phyloP scores from a whole-genome alignment of 805 yeast genomes.

The Spathaspora girioi region DNA sequence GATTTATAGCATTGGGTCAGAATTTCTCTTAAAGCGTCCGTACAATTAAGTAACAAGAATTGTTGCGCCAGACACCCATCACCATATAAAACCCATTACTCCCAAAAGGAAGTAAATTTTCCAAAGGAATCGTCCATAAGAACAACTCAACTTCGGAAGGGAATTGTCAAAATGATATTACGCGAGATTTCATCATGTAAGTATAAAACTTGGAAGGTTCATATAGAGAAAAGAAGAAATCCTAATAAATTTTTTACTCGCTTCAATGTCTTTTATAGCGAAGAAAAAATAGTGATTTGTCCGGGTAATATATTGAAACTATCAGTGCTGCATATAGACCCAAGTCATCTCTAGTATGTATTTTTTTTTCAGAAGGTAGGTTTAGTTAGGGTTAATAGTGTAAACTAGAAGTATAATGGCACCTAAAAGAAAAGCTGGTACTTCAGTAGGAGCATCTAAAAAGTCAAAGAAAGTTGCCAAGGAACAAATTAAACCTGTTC shows the following conservation, averaged over 20 bases:
- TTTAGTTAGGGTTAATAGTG: background rate
- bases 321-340: background rate
- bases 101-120: conserved; percentile 28
- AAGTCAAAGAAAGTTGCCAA: conserved; percentile 1
- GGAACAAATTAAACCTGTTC: conserved; percentile 3
- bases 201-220: conserved; percentile 66
- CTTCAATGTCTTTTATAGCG: background rate
- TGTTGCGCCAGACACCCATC: conserved; percentile 49
- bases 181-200: conserved; percentile 61
- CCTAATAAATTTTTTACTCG: background rate
- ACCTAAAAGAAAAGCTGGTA: conserved; percentile 19
- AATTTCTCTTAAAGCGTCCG: conserved; percentile 42
- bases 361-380: background rate
- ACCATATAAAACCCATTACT: conserved; percentile 39
- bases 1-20: conserved; percentile 31
- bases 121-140: conserved; percentile 30
- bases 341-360: background rate
- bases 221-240: conserved; percentile 31
- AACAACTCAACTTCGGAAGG: conserved; percentile 37
- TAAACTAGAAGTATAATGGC: conserved; percentile 12
- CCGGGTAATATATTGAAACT: conserved; percentile 6
- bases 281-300: background rate
- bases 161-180: conserved; percentile 40
- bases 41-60: conserved; percentile 40
- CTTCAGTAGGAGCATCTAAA: background rate